Base-by-base conservation (phyloP, 306 rosid species). In the Lagenaria siceraria region DNA sequence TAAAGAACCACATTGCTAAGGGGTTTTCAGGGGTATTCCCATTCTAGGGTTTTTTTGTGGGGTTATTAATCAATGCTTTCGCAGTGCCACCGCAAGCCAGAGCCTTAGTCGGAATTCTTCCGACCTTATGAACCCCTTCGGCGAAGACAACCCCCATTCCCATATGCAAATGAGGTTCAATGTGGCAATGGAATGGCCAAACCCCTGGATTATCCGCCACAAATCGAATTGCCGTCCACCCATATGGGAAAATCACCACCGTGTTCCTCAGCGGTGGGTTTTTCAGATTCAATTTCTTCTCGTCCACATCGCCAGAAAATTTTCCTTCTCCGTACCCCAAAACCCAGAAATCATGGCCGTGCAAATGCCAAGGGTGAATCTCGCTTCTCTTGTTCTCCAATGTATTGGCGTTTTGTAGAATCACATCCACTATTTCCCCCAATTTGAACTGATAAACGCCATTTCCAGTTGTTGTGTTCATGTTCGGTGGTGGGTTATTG, bases 261-360 rank as follows among this genome's bases (percentile, higher is more conserved):
- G 93, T 88, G 77, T 91, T 93, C 77, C 89, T 74, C 77, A 87
- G 38, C 1, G 98, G 98, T 9, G 98, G 96, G 21, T 87, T 86
- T 14, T 81, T 86, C 79, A 93, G 33, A 78, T 93, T 93, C 14
- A 91, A 80, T 3, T 48, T 80, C 24, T 22, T 79, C 81, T 72
- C 90, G 36, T 88, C 89, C 0, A 75, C 80, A 0, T 77, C 80
- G 0, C 4, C 13, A 1, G 78, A 70, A 43, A 91, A 93, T 77
- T 78, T 93, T 8, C 97, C 98, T 0, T 91, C 98, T 13, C 98
- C 98, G 5, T 88, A 93, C 0, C 90, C 97, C 72, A 93, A 73
- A 12, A 93, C 91, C 98, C 98, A 93, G 29, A 93, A 93, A 25
- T 93, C 93, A 65, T 91, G 98, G 0, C 98, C 98, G 71, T 93